Evolutionary conservation across 2,329 filamentous ascomycete genomes (phyloP), one percentile per base, ranked within the genome.

Genomic region (Cytospora chrysosperma): DNA sequence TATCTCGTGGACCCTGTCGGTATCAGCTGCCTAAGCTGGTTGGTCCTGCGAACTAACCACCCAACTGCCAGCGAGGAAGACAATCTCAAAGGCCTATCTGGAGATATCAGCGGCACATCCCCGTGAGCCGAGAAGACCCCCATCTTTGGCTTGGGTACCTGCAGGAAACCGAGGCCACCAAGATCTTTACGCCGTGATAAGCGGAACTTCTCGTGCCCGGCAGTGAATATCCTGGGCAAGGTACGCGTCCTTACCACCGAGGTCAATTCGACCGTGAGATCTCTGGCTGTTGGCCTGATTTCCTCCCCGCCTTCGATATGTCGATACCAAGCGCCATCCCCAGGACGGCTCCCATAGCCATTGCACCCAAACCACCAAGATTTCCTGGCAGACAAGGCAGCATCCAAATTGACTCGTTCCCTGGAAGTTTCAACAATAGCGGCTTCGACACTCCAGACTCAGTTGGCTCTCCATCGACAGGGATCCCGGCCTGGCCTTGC

Each of bases 321-420:
- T 81, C 84, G 69, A 82, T 79, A 70, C 78, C 82, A 69, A 78
- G 75, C 71, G 75, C 81, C 71, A 78, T 87, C 73, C 79, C 82
- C 68, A 79, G 86, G 75, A 87, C 85, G 76, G 84, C 84, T 72
- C 86, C 86, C 70, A 88, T 88, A 73, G 82, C 85, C 73, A 88
- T 88, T 74, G 85, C 86, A 67, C 84, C 85, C 69, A 86, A 87
- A 73, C 83, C 83, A 66, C 78, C 81, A 66, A 78, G 75, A 68
- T 76, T 72, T 67, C 77, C 72, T 67, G 75, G 71, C 71, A 80
- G 78, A 67, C 81, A 81, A 68, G 77, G 79, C 70, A 81, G 78
- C 72, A 76, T 78, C 71, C 77, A 77, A 69, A 76, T 81, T 68
- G 81, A 85, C 68, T 76, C 80, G 62, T 80, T 77, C 66, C 77